Conservation (phyloP, 345 rosid species). For the Draba incana region DNA sequence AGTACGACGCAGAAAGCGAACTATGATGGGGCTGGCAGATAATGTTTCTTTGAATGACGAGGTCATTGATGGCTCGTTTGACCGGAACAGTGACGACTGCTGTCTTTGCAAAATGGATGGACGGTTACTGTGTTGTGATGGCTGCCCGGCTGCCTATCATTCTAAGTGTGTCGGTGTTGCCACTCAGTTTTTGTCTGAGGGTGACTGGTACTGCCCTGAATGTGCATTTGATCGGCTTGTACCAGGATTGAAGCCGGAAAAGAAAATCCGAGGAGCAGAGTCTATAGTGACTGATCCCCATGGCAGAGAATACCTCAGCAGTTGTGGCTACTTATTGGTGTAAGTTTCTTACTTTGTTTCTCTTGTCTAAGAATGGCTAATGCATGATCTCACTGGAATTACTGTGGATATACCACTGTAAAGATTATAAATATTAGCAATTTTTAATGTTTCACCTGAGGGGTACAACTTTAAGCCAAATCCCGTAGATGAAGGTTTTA, state of each 20-base stretch:
- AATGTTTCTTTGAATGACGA: constrained; percentile 59
- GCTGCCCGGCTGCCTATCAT: constrained; percentile 99
- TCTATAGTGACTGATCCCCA: constrained; percentile 77
- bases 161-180: constrained; percentile 92
- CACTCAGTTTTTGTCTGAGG: constrained; percentile 82
- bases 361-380: constrained; percentile 26
- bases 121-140: constrained; percentile 92
- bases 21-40: constrained; percentile 49
- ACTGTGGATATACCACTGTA: constrained; percentile 20
- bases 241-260: constrained; percentile 57
- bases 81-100: constrained; percentile 93
- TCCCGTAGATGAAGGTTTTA: constrained; percentile 10
- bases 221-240: constrained; percentile 65
- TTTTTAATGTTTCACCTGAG: not conserved
- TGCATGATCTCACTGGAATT: constrained; percentile 17
- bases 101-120: constrained; percentile 98
- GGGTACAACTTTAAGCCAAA: constrained; percentile 12
- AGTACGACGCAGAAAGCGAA: constrained; percentile 58
- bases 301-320: constrained; percentile 70
- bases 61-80: constrained; percentile 54
- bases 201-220: constrained; percentile 99
- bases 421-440: constrained; percentile 1
- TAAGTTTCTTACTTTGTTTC: constrained; percentile 56
- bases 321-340: constrained; percentile 91
- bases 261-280: constrained; percentile 86